Base-by-base conservation (phyloP, 2,329 filamentous ascomycete genomes). In the Rutstroemia sp. region DNA sequence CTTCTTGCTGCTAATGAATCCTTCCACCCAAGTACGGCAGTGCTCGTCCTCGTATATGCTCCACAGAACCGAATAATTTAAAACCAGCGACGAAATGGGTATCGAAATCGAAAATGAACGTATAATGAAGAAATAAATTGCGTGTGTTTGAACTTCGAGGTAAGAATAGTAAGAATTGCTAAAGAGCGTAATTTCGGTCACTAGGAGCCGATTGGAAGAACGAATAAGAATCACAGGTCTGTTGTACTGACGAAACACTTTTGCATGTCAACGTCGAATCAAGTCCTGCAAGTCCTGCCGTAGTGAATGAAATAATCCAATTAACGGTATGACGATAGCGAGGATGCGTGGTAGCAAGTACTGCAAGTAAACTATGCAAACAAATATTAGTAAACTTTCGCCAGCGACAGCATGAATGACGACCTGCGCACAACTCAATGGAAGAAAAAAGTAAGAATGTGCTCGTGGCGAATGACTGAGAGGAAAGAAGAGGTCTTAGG, bases 141-240 rank as follows among this genome's bases (percentile, higher is more conserved):
- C 27, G 54, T 61, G 60, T 55, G 23, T 23, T 23, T 4, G 19
- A 19, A 19, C 19, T 62, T 58, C 57, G 46, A 53, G 56, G 56
- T 50, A 57, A 57, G 53, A 62, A 65, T 46, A 16, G 30, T 42
- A 25, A 27, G 40, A 59, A 45, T 50, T 62, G 52, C 56, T 56
- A 67, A 67, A 63, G 66, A 67, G 60, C 55, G 64, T 66, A 57
- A 54, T 60, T 54, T 58, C 58, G 63, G 59, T 66, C 65, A 56
- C 65, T 66, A 61, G 64, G 65, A 68, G 53, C 61, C 62, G 60
- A 59, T 48, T 48, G 56, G 51, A 60, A 58, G 40, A 39, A 59
- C 57, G 62, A 57, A 62, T 14, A 44, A 40, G 56, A 64, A 59
- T 62, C 51, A 60, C 56, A 51, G 52, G 55, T 61, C 57, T 65